Conservation (phyloP, 805 yeast genomes). For the Sugiyamaella americana region DNA sequence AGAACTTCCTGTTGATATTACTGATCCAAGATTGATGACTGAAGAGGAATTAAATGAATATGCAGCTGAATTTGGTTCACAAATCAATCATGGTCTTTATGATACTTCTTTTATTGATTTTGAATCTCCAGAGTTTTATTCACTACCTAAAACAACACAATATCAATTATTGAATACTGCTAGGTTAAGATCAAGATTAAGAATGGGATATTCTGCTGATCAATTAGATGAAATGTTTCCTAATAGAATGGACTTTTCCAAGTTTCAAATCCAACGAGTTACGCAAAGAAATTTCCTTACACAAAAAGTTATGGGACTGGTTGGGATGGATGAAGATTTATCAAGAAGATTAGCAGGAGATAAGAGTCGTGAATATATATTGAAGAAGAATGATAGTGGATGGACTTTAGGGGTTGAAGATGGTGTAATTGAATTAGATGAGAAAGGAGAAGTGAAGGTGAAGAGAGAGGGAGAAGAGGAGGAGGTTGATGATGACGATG, state of each 20-base stretch:
- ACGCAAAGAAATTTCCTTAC: constrained; percentile 86
- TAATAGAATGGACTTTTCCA: constrained; percentile 80
- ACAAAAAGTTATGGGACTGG: constrained; percentile 73
- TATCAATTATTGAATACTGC: constrained; percentile 82
- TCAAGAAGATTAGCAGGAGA: constrained; percentile 65
- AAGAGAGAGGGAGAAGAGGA: constrained; percentile 21
- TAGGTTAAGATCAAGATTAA: constrained; percentile 73
- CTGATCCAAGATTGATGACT: constrained; percentile 69
- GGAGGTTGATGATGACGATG: constrained; percentile 37
- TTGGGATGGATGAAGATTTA: constrained; percentile 60
- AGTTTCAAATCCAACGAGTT: constrained; percentile 88
- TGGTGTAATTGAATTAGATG: constrained; percentile 16
- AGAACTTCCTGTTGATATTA: constrained; percentile 44
- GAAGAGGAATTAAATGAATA: constrained; percentile 64
- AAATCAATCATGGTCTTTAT: constrained; percentile 39
- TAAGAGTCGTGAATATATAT: constrained; percentile 64
- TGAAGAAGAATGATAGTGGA: constrained; percentile 73
- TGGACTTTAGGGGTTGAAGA: constrained; percentile 63
- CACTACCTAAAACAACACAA: constrained; percentile 77
- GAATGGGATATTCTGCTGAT: constrained; percentile 94
- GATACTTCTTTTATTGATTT: constrained; percentile 64
- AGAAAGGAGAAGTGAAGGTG: constrained; percentile 19
- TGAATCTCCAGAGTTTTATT: constrained; percentile 65
- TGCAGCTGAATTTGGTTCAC: constrained; percentile 49
- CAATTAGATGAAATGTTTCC: constrained; percentile 81